phyloP scores from a whole-genome alignment of 345 rosid species.

The Salix caprea region DNA sequence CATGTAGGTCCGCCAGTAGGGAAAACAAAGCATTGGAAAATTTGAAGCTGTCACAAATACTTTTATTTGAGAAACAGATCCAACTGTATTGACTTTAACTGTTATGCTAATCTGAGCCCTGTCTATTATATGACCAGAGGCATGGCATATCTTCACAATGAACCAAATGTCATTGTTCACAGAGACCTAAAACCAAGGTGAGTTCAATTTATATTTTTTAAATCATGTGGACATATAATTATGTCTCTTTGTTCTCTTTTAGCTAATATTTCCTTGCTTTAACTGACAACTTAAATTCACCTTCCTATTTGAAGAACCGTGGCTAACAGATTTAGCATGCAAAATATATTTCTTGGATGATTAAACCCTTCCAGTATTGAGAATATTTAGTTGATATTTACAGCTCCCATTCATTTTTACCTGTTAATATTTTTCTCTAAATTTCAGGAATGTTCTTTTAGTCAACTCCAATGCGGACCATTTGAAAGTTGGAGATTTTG shows the following conservation, averaged over 20 bases:
- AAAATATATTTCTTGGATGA: neutral
- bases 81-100: neutral
- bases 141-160: constrained; percentile 97
- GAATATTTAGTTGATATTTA: neutral
- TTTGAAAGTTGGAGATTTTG: constrained; percentile 97
- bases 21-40: neutral
- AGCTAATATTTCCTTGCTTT: neutral
- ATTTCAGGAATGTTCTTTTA: constrained; percentile 86
- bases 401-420: neutral
- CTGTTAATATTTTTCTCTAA: constrained; percentile 10
- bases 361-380: neutral
- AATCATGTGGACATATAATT: neutral
- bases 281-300: neutral
- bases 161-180: constrained; percentile 94
- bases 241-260: neutral
- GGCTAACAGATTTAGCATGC: neutral
- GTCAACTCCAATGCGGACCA: constrained; percentile 94
- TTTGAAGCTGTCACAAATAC: neutral
- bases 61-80: neutral
- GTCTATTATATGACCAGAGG: constrained; percentile 53
- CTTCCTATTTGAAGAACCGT: neutral
- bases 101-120: constrained; percentile 18
- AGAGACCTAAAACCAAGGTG: constrained; percentile 95
- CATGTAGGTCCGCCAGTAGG: no score
- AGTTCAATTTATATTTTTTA: constrained; percentile 9